Base-by-base conservation (phyloP, 495 filamentous ascomycete species). In the Extremus antarcticus region DNA sequence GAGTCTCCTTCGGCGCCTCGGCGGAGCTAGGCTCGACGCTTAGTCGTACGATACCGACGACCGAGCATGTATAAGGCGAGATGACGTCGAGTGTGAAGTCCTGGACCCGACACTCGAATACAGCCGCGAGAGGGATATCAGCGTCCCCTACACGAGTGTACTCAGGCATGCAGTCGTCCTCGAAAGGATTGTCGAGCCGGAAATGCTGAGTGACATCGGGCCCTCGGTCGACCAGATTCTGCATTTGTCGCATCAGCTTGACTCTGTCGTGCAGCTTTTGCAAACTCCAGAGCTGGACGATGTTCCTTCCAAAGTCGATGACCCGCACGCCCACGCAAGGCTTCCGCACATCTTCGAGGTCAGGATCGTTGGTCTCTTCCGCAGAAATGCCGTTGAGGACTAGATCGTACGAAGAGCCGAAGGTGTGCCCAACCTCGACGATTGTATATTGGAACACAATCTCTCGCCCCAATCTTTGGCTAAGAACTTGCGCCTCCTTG, bases 401-500 rank as follows among this genome's bases (percentile, higher is more conserved):
- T 60, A 97, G 83, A 68, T 98, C 92, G 67, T 98, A 98, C 2
- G 88, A 94, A 7, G 94, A 97, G 54, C 83, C 87, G 65, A 90
- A 79, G 46, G 83, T 80, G 62, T 97, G 90, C 1, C 92, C 92
- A 61, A 85, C 74, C 57, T 94, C 90, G 24, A 97, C 80, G 53
- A 97, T 80, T 17, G 88, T 85, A 66, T 95, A 97, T 69, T 98
- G 92, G 70, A 98, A 98, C 32, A 91, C 86, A 16, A 95, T 85
- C 59, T 82, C 82, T 70, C 95, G 92, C 61, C 92, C 89, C 78
- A 98, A 87, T 58, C 90, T 88, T 55, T 95, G 88, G 71, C 94
- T 96, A 86, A 98, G 91, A 48, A 98, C 82, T 66, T 98, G 92
- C 2, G 91, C 94, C 67, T 98, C 92, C 68, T 98, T 98, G 40